A percentile compares a stretch with the other conserved stretches of the same genome.
Conservation (phyloP, 768 basidiomycete species). For the Daedaleopsis sinensis region DNA sequence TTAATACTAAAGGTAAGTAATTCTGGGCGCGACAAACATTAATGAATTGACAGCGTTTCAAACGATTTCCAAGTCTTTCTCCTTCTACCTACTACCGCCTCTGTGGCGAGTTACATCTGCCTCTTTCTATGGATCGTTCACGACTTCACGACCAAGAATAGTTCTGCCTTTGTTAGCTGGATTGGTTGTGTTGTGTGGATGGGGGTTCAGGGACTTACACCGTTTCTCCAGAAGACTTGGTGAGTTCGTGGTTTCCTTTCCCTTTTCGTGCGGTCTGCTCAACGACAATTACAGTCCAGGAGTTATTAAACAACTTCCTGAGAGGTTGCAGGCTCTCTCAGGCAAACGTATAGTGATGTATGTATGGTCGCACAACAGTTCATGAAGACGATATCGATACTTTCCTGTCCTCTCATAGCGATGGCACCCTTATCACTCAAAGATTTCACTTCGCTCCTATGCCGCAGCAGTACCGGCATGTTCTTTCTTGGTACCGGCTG, state of each 20-base stretch:
- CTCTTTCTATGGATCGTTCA: background rate
- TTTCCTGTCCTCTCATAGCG: slow-evolving; percentile 45
- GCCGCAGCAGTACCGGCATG: slow-evolving; percentile 67
- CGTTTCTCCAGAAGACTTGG: slow-evolving; percentile 71
- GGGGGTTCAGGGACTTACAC: slow-evolving; percentile 73
- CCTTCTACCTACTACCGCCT: background rate
- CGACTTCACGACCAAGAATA: background rate
- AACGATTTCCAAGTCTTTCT: background rate
- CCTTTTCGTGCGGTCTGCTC: background rate
- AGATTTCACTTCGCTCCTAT: slow-evolving; percentile 73
- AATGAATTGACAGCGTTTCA: no score
- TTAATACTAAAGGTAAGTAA: no score
- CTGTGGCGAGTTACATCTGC: background rate
- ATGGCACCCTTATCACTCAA: slow-evolving; percentile 86
- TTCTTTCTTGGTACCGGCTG: slow-evolving; percentile 79
- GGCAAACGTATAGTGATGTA: slow-evolving; percentile 81
- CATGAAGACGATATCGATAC: background rate
- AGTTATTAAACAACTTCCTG: slow-evolving; percentile 62
- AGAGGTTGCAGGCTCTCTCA: slow-evolving; percentile 58
- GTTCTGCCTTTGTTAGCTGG: background rate
- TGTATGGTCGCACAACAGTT: slow-evolving; percentile 24
- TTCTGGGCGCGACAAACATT: no score
- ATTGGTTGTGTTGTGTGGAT: slow-evolving; percentile 37
- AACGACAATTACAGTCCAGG: slow-evolving; percentile 50
- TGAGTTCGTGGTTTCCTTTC: slow-evolving; percentile 35